Conservation (phyloP, 129 eudicot genomes). For the Deinandra increscens region DNA sequence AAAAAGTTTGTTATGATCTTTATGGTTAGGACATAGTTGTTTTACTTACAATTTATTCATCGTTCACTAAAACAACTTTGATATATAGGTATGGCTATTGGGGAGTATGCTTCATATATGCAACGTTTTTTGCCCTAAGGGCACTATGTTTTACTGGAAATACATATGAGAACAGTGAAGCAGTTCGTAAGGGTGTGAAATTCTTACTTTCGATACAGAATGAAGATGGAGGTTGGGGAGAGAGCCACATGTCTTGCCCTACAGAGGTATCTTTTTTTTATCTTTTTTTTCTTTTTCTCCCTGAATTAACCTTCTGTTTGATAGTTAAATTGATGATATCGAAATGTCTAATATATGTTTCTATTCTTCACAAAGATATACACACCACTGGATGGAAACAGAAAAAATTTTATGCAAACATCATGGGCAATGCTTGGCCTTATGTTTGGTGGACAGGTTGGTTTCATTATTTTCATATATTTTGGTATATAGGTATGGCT, state of each 20-base stretch:
- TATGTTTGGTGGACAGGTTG: slow-evolving; percentile 50
- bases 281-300: not conserved
- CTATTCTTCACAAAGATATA: slow-evolving; percentile 7
- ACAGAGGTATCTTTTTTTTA: slow-evolving; percentile 39
- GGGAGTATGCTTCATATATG: slow-evolving; percentile 72
- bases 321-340: too few relatives aligned
- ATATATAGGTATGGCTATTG: slow-evolving; percentile 62
- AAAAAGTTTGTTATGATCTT: too few relatives aligned
- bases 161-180: slow-evolving; percentile 42
- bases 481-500: slow-evolving; percentile 41
- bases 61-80: not conserved
- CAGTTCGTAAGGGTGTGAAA: slow-evolving; percentile 46
- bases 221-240: slow-evolving; percentile 78
- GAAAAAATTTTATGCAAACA: slow-evolving; percentile 52
- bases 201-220: slow-evolving; percentile 52
- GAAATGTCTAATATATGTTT: not conserved
- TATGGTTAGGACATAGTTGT: not conserved
- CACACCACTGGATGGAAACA: too few relatives aligned
- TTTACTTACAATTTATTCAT: not conserved
- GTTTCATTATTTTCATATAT: slow-evolving; percentile 7
- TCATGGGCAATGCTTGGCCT: slow-evolving; percentile 74
- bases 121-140: slow-evolving; percentile 48
- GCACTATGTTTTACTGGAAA: slow-evolving; percentile 43
- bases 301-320: too few relatives aligned
- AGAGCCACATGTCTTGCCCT: slow-evolving; percentile 57